Evolutionary conservation across 805 yeast genomes (phyloP), one percentile per base, ranked within the genome.

Genomic region (Citeromyces matritensis): DNA sequence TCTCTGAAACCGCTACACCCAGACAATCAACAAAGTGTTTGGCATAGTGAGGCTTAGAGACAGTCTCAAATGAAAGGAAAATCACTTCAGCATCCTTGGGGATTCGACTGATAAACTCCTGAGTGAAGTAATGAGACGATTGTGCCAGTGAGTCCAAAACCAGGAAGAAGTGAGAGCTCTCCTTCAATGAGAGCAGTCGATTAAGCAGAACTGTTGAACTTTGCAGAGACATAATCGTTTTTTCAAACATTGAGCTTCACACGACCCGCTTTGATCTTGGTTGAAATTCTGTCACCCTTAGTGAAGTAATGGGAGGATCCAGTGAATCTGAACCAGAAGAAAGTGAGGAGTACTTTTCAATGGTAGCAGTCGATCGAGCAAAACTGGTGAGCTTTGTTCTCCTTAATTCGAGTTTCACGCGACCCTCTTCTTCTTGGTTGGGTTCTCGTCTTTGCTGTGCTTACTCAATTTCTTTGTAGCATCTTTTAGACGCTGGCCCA

Each of bases 121-220:
- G 45, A 1, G 81, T 44, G 9, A 86, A 49, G 29, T 57, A 43
- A 21, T 54, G 41, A 0, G 84, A 70, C 0, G 91, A 69, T 48
- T 86, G 95, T 0, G 65, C 57, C 7, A 84, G 51, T 1, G 80
- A 63, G 48, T 91, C 97, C 6, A 69, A 45, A 4, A 79, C 58
- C 4, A 88, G 58, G 3, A 83, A 49, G 33, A 88, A 68, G 0
- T 94, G 93, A 0, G 88, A 67, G 14, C 52, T 51, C 43, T 91
- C 97, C 39, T 75, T 80, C 32, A 82, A 54, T 3, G 73, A 53
- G 3, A 91, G 50, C 5, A 83, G 57, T 36, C 97, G 57, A 29
- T 65, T 71, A 34, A 86, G 57, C 5, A 85, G 57, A 23, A 78
- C 76, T n/a, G 65, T 38, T 27, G 57, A 46, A n/a, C n/a, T 23